Base-by-base conservation (phyloP, 805 yeast species). In the Myxozyma nipponensis region DNA sequence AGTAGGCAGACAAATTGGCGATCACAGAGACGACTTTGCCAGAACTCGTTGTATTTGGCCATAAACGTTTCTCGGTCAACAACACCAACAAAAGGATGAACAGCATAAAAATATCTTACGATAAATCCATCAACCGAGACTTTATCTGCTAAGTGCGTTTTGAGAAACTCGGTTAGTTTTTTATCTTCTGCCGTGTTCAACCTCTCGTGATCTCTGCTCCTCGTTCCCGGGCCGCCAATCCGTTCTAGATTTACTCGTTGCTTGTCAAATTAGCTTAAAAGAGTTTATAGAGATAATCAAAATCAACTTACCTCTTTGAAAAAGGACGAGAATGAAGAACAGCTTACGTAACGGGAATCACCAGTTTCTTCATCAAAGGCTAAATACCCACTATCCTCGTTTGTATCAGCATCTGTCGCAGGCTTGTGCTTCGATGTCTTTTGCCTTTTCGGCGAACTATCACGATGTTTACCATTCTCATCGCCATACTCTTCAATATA, bases 41-140 rank as follows among this genome's bases (percentile, higher is more conserved):
- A 53, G 28, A 53, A 53, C 26, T 28, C n/a, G 30, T 32, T 26
- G 35, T 53, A 53, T 13, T 39, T 44, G 5, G 30, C 19, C 4
- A 46, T 42, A 19, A 46, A 17, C 13, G 45, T 42, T 18, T 25
- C 35, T n/a, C 51, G 50, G 22, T 53, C 45, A 18, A 53, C 26
- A n/a, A 49, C n/a, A 15, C 54, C 54, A 18, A 46, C 35, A 18
- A 51, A 30, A 6, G 56, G 56, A 28, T 47, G 53, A 10, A 47
- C 49, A 18, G 38, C 25, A 28, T 23, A 13, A 30, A 51, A 42
- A 32, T 42, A 51, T n/a, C 39, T 47, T 17, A 18, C n/a, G 17
- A 51, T 23, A 15, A 42, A 28, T 9, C 32, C 32, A 28, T 28
- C 32, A 9, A 13, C 7, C 7, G 13, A 9, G 7, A 9, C 13